phyloP scores from a whole-genome alignment of 208 protist genomes.

The Trypanosoma grayi region DNA sequence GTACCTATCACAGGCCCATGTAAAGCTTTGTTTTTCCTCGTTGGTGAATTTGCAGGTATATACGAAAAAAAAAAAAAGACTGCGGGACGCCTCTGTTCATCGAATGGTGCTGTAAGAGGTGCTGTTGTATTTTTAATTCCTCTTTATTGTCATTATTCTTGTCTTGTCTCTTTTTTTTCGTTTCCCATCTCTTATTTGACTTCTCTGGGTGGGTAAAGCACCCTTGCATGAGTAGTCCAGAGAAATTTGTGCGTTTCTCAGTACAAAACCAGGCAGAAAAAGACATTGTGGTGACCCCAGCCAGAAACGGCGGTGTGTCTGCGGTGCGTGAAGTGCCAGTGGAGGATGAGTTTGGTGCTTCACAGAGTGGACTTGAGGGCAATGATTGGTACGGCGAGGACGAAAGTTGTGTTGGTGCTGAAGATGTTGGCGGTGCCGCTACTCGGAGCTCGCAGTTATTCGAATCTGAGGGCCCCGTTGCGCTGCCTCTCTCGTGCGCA shows the following conservation, averaged over 20 bases:
- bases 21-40: conserved; percentile 1
- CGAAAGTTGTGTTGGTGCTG: neutral
- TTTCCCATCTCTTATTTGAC: neutral
- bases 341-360: neutral
- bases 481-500: conserved; percentile 39
- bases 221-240: neutral
- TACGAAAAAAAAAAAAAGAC: neutral
- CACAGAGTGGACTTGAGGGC: neutral
- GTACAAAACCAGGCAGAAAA: too few species aligned
- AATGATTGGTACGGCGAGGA: neutral
- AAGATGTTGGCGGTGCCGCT: neutral
- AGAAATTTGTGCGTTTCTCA: too few species aligned
- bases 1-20: too few species aligned
- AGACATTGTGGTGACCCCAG: too few species aligned
- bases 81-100: neutral
- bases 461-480: conserved; percentile 28
- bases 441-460: conserved; percentile 56
- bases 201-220: neutral
- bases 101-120: too few species aligned
- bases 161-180: neutral
- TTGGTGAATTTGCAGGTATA: conserved; percentile 4
- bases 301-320: neutral
- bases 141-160: too few species aligned
- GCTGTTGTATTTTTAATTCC: too few species aligned
- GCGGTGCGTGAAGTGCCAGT: neutral